Conservation (phyloP, 129 eudicot genomes). For the Dittrichia graveolens region DNA sequence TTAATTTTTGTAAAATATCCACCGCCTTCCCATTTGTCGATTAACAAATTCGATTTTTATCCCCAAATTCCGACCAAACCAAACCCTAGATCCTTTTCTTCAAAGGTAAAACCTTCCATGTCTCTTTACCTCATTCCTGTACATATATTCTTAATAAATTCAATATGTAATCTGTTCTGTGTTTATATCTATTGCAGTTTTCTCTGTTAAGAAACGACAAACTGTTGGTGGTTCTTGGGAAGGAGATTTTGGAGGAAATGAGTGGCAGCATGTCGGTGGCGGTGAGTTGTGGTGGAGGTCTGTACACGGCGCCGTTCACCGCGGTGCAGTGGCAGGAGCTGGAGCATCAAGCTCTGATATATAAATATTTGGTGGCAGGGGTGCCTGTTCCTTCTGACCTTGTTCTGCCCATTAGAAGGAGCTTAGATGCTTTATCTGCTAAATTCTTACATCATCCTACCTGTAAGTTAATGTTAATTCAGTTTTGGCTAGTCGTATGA, state of each 20-base stretch:
- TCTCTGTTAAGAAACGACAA: background rate
- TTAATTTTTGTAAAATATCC: background rate
- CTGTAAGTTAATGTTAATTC: slow-evolving; percentile 38
- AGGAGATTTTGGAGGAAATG: background rate
- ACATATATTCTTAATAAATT: background rate
- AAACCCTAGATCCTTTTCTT: slow-evolving; percentile 20
- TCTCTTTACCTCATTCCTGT: background rate
- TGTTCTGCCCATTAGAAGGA: slow-evolving; percentile 55
- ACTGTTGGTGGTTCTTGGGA: background rate
- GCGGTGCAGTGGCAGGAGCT: slow-evolving; percentile 40
- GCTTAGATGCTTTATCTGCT: slow-evolving; percentile 55
- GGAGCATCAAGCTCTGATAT: slow-evolving; percentile 35
- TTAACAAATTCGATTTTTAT: background rate
- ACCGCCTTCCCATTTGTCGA: background rate
- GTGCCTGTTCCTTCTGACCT: slow-evolving; percentile 69
- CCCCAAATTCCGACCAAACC: slow-evolving; percentile 19
- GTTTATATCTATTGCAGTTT: slow-evolving; percentile 6
- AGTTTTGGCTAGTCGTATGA: too few species aligned
- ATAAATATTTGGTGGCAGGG: slow-evolving; percentile 36
- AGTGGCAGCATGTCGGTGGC: slow-evolving; percentile 31
- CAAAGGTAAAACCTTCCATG: background rate
- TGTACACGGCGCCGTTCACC: slow-evolving; percentile 20
- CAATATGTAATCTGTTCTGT: background rate
- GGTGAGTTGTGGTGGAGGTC: slow-evolving; percentile 17
- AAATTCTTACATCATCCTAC: slow-evolving; percentile 49